phyloP scores from a whole-genome alignment of 352 stramenopile genomes.

The Phytophthora boehmeriae region DNA sequence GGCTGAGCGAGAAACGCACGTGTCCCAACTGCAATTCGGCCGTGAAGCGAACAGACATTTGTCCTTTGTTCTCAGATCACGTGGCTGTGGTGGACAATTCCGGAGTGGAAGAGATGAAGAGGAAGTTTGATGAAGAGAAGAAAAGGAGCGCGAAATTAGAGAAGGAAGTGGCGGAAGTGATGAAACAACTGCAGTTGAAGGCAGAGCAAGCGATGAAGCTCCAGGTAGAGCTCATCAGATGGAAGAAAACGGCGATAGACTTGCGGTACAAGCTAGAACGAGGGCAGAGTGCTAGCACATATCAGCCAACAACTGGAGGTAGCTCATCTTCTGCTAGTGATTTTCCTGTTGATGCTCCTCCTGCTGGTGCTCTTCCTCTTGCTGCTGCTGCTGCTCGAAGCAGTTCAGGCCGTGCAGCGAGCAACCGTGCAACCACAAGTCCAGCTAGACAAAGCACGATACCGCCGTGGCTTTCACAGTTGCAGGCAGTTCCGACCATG shows the following conservation, averaged over 20 bases:
- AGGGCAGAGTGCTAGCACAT: background rate
- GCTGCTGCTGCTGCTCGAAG: background rate
- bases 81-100: conserved; percentile 81
- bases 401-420: background rate
- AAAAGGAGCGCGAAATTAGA: conserved; percentile 47
- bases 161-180: conserved; percentile 47
- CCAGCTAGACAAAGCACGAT: conserved; percentile 1
- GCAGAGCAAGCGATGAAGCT: conserved; percentile 26
- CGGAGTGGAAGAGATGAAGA: conserved; percentile 55
- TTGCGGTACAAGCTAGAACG: conserved; percentile 31
- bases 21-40: conserved; percentile 74
- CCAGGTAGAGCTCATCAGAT: conserved; percentile 34
- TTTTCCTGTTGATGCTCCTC: too few species aligned
- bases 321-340: background rate
- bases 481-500: background rate
- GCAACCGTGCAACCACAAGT: background rate
- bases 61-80: conserved; percentile 68
- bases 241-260: conserved; percentile 32
- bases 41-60: conserved; percentile 59
- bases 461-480: conserved; percentile 4
- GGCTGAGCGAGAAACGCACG: conserved; percentile 58
- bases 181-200: conserved; percentile 43
- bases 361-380: too few species aligned
- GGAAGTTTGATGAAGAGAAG: conserved; percentile 68
- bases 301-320: background rate